Evolutionary conservation across 805 yeast species (phyloP).

Genomic region (Sugiyamaella mastotermitis): DNA sequence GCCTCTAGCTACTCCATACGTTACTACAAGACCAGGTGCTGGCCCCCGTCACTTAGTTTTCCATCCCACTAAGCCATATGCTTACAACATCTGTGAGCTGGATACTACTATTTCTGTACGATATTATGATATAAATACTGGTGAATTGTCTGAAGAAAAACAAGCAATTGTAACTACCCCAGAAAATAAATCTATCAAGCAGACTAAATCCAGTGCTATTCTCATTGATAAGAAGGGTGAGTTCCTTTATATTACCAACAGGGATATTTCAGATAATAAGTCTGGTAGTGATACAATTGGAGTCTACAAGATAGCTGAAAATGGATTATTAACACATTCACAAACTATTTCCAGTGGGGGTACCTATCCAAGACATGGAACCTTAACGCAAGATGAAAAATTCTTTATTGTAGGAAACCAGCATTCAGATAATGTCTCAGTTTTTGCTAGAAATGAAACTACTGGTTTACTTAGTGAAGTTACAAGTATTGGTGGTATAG

Average conservation of each 20-base stretch:
- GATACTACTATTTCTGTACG: conserved; percentile 6
- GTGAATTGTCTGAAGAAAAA: conserved; percentile 2
- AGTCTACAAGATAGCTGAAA: conserved; percentile 5
- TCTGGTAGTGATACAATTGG: conserved; percentile 9
- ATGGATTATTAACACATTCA: conserved; percentile 1
- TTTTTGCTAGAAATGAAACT: conserved; percentile 6
- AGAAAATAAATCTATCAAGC: not conserved
- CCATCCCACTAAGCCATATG: conserved; percentile 7
- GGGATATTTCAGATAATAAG: conserved; percentile 8
- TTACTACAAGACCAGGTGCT: conserved; percentile 4
- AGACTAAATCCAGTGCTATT: conserved; percentile 9
- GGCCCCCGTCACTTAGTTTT: conserved; percentile 11
- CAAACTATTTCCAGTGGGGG: conserved; percentile 11
- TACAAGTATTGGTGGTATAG: no score
- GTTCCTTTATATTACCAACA: conserved; percentile 8
- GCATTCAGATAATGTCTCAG: conserved; percentile 4
- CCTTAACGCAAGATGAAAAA: conserved; percentile 9
- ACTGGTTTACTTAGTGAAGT: conserved; percentile 5
- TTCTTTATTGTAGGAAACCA: conserved; percentile 9
- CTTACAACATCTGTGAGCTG: conserved; percentile 9
- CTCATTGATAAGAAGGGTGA: conserved; percentile 4
- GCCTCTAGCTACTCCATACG: conserved; percentile 4
- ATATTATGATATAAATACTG: conserved; percentile 4
- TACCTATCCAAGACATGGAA: conserved; percentile 8
- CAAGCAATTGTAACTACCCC: conserved; percentile 2